These are phyloP conservation scores for Aspergillus clavatus DNA, from an alignment of 2,329 filamentous ascomycete genomes.

Conservation along the genomic window DNA sequence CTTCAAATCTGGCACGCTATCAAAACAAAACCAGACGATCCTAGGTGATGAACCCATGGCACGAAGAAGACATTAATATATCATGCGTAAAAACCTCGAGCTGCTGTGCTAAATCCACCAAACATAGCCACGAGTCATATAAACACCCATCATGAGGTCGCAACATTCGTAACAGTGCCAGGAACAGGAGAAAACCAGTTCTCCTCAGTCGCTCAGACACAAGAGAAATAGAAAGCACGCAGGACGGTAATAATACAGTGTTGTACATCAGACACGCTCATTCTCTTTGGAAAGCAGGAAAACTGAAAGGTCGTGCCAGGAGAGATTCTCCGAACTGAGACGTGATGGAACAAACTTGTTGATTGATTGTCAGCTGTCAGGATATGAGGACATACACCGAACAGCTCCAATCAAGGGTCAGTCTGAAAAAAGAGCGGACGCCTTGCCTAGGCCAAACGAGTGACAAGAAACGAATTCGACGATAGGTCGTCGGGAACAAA, in stretches of 20 bases:
- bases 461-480: not conserved
- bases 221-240: not conserved
- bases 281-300: not conserved
- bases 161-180: not conserved
- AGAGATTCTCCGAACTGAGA: not conserved
- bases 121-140: not conserved
- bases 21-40: no score
- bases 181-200: not conserved
- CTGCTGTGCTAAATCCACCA: not conserved
- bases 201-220: not conserved
- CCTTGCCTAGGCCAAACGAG: not conserved
- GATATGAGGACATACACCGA: not conserved
- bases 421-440: not conserved
- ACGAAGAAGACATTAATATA: not conserved
- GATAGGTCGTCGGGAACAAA: not conserved
- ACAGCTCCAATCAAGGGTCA: not conserved
- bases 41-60: no score
- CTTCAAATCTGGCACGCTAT: no score
- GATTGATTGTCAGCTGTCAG: not conserved
- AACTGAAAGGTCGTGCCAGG: no score
- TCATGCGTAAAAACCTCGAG: not conserved
- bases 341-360: not conserved
- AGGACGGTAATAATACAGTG: not conserved
- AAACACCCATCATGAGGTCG: not conserved
- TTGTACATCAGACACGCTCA: not conserved